phyloP scores from a whole-genome alignment of 352 stramenopile genomes.

The Phytophthora chlamydospora region DNA sequence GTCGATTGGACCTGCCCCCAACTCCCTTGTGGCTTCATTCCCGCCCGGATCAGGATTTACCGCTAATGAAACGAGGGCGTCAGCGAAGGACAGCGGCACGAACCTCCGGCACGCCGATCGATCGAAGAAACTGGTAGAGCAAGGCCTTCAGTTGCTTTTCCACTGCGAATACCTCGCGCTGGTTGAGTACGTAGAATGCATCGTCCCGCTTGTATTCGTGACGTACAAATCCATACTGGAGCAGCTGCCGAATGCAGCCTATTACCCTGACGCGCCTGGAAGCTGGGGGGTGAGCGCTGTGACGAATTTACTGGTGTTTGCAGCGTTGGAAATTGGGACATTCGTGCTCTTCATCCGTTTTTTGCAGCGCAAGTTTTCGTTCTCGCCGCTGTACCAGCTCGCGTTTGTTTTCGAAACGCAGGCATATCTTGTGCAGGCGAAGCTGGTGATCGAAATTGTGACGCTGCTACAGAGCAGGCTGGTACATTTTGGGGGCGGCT shows the following conservation, averaged over 20 bases:
- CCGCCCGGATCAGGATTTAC: constrained; percentile 14
- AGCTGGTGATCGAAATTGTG: constrained; percentile 6
- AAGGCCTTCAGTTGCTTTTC: constrained; percentile 41
- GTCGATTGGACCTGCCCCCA: background rate
- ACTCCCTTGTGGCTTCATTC: background rate
- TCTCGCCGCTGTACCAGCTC: constrained; percentile 7
- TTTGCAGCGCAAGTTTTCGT: constrained; percentile 4
- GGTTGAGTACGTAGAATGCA: constrained; percentile 49
- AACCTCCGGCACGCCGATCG: background rate
- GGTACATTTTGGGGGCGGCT: background rate
- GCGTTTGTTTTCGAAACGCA: constrained; percentile 16
- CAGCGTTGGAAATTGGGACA: background rate
- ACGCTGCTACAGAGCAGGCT: constrained; percentile 5
- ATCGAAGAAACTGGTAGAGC: constrained; percentile 6
- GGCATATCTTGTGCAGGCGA: background rate
- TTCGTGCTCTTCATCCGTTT: background rate
- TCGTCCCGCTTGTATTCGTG: constrained; percentile 41
- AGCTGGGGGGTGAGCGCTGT: constrained; percentile 7
- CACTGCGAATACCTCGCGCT: constrained; percentile 42
- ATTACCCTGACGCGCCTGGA: constrained; percentile 27
- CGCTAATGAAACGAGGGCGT: background rate
- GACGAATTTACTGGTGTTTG: background rate
- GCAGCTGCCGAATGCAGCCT: constrained; percentile 40
- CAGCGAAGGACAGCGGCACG: background rate
- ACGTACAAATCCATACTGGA: constrained; percentile 39